These are phyloP conservation scores for Conticribra guillardii DNA, from an alignment of 108 stramenopile species.

Conservation along the genomic window DNA sequence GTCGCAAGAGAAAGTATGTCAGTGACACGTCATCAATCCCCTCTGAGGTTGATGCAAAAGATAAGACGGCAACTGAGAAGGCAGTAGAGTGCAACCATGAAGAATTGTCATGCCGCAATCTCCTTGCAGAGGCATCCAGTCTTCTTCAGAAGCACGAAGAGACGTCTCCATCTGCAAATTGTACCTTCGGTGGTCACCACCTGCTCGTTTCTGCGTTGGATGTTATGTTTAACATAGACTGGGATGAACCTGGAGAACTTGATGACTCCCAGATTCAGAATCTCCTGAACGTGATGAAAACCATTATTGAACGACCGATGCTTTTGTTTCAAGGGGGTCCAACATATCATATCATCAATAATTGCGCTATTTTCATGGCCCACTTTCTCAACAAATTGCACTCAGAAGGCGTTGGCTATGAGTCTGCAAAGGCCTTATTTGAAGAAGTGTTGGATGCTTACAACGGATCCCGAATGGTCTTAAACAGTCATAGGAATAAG, in stretches of 20 bases:
- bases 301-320: conserved; percentile 14
- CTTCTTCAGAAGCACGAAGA: conserved; percentile 6
- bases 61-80: conserved; percentile 15
- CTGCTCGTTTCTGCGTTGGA: conserved; percentile 15
- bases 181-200: conserved; percentile 2
- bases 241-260: neutral
- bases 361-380: conserved; percentile 6
- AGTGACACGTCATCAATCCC: neutral
- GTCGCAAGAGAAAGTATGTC: conserved; percentile 12
- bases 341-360: conserved; percentile 19
- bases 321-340: conserved; percentile 24
- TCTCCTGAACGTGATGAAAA: conserved; percentile 18
- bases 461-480: conserved; percentile 16
- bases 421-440: conserved; percentile 5
- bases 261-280: conserved; percentile 10
- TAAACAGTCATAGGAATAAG: conserved; percentile 24
- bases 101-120: conserved; percentile 1
- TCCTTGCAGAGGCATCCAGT: conserved; percentile 4
- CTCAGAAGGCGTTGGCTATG: neutral
- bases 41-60: conserved; percentile 9
- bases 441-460: conserved; percentile 20
- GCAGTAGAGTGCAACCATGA: conserved; percentile 3
- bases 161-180: neutral
- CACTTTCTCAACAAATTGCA: conserved; percentile 23
- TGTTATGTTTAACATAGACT: neutral